Percentiles rank a stretch among this genome's conserved stretches.
These are phyloP conservation scores for Lactarius indigo DNA, from an alignment of 768 basidiomycete species.

Conservation along the genomic window DNA sequence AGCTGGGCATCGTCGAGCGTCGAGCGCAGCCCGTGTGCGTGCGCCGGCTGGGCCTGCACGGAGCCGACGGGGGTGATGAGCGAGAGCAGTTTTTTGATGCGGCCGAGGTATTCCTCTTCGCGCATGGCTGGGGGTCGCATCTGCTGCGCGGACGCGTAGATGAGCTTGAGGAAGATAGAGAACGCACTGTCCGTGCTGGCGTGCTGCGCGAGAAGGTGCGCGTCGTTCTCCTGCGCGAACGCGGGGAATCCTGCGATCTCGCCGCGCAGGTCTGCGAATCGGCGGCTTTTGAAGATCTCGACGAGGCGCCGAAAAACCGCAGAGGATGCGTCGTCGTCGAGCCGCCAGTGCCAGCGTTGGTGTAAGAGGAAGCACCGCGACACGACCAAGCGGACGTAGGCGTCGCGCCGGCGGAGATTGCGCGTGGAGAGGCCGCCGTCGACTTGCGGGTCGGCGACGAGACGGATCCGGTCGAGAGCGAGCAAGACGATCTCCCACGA, in stretches of 20 bases:
- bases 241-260: conserved; percentile 63
- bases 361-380: conserved; percentile 72
- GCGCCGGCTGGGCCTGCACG: conserved; percentile 36
- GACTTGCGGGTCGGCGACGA: conserved; percentile 44
- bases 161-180: conserved; percentile 75
- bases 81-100: conserved; percentile 65
- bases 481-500: conserved; percentile 63
- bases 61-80: conserved; percentile 69
- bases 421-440: conserved; percentile 39
- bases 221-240: conserved; percentile 59
- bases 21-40: conserved; percentile 42
- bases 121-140: conserved; percentile 31
- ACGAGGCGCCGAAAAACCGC: conserved; percentile 60
- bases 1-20: conserved; percentile 49
- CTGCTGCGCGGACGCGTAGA: conserved; percentile 57
- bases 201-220: conserved; percentile 47
- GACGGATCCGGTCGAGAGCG: conserved; percentile 57
- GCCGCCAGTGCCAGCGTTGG: conserved; percentile 73
- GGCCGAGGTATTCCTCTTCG: conserved; percentile 35
- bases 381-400: conserved; percentile 66
- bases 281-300: conserved; percentile 72
- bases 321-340: conserved; percentile 52
- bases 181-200: conserved; percentile 67
- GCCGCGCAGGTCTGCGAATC: conserved; percentile 65
- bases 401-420: conserved; percentile 54